Base-by-base conservation (phyloP, 345 rosid species). In the Lepidium sativum region DNA sequence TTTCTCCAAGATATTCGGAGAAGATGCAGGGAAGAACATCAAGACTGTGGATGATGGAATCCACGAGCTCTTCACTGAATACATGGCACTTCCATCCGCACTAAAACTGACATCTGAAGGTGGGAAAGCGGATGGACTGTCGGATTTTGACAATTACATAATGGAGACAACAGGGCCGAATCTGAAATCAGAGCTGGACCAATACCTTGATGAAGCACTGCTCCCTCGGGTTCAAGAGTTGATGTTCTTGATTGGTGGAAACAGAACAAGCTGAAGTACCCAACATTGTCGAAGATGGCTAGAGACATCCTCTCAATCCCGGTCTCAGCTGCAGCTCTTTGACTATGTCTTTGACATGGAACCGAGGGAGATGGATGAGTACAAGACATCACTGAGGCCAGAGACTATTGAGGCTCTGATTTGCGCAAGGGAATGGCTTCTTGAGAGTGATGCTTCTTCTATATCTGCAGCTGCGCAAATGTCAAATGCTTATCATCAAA, bases 221-320 rank as follows among this genome's bases (percentile, higher is more conserved):
- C 69, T 83, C 66, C 92, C 98, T 11, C 82, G 96, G 1, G 79
- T 73, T 34, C 88, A 78, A 13, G 98, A 89, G 67, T 92, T 37
- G 86, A 89, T 71, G 85, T 92, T 27, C 60, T 89, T 16, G 84
- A 85, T 34, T 92, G 98, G 98, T 92, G 98, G 96, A 89, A 86
- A 74, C 79, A 78, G 79, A 85, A 92, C 80, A 86, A 80, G 79
- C 59, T 89, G 61, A 86, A 89, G 80, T 89, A 75, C 63, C 98
- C 98, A 0, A 89, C 86, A 5, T 86, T 92, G 47, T 84, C 88
- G 1, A 85, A 83, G 76, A 92, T 92, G 97, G 94, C 97, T 54
- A 81, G 97, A 2, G 97, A 89, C 70, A 78, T 92, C 10, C 78
- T 92, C 52, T 74, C 86, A 0, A 68, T 88, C 31, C 86, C 85